Base-by-base conservation (phyloP, 345 rosid genomes). In the Aegle marmelos region DNA sequence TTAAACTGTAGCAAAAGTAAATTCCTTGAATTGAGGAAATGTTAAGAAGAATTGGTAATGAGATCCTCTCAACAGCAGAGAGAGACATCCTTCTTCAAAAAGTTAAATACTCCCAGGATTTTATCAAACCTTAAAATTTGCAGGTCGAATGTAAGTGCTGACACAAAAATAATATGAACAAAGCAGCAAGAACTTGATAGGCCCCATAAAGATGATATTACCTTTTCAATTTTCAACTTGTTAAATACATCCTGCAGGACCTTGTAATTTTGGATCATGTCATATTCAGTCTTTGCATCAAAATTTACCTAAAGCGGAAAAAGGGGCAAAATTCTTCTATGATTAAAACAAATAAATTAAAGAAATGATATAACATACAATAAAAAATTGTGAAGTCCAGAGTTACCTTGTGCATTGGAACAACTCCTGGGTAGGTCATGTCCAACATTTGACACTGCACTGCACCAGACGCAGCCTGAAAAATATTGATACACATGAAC, bases 401-500 rank as follows among this genome's bases (percentile, higher is more conserved):
- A 53, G 11, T 69, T 48, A 93, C 99, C 94, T 94, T 94, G 81
- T 96, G 98, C 99, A 96, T 94, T 57, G 99, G 98, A 77, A 96
- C 98, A 71, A 85, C 91, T 78, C 99, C 98, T 6, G 99, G 98
- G 83, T 88, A 91, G 37, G 97, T 94, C 95, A 94, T 90, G 83
- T 96, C 99, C 85, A 96, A 73, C 95, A 96, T 88, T 83, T 96
- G 99, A 76, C 99, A 96, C 76, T 94, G 99, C 72, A 96, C 97
- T 73, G 99, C 99, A 80, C 98, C 99, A 0, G 99, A 96, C 80
- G 99, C 98, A 88, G 95, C 98, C 97, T 92, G 66, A 68, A 58
- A 58, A 65, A 79, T 48, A 84, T 78, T 30, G 30, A 60, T 60
- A 75, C 73, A 70, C 33, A 69, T 33, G 37, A 60, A 28, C 34